A percentile compares a stretch with the other conserved stretches of the same genome.
Conservation (phyloP, 2,329 filamentous ascomycete genomes). For the Hypoxylon sp. region DNA sequence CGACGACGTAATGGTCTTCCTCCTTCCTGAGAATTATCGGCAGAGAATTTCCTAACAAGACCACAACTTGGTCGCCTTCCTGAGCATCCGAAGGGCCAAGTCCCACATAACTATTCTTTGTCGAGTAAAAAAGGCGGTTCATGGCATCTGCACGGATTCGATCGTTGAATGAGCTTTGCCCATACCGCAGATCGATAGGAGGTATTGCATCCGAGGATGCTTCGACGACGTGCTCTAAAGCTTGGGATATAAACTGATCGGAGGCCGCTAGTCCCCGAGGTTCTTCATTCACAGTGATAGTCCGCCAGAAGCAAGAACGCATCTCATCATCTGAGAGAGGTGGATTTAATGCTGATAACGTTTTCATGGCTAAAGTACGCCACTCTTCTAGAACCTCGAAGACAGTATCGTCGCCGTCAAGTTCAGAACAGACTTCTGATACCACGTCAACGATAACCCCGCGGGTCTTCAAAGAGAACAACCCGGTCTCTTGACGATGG, state of each 20-base stretch:
- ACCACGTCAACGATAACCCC: slow-evolving; percentile 16
- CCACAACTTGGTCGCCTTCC: slow-evolving; percentile 7
- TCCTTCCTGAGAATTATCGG: slow-evolving; percentile 17
- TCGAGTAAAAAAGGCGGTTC: slow-evolving; percentile 19
- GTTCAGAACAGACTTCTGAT: slow-evolving; percentile 10
- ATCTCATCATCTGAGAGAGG: slow-evolving; percentile 16
- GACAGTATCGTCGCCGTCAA: slow-evolving; percentile 1
- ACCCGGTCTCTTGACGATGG: not conserved
- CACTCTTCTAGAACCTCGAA: slow-evolving; percentile 15
- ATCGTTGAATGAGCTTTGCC: slow-evolving; percentile 10
- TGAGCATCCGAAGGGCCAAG: slow-evolving; percentile 19
- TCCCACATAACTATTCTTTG: slow-evolving; percentile 8
- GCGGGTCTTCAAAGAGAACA: slow-evolving; percentile 7
- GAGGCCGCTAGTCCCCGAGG: slow-evolving; percentile 15
- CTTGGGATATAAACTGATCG: slow-evolving; percentile 13
- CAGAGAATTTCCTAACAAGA: slow-evolving; percentile 16
- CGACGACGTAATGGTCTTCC: slow-evolving; percentile 14
- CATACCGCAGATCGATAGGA: slow-evolving; percentile 16
- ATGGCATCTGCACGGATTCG: slow-evolving; percentile 13
- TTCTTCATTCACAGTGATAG: slow-evolving; percentile 17
- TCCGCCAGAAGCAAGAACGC: slow-evolving; percentile 20
- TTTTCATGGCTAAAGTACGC: slow-evolving; percentile 16
- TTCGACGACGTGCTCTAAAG: slow-evolving; percentile 16
- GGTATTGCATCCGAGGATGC: slow-evolving; percentile 19
- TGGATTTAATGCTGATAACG: slow-evolving; percentile 6